Evolutionary conservation across 2,329 filamentous ascomycete genomes (phyloP), one percentile per base, ranked within the genome.

Genomic region (Dactylella cylindrospora): DNA sequence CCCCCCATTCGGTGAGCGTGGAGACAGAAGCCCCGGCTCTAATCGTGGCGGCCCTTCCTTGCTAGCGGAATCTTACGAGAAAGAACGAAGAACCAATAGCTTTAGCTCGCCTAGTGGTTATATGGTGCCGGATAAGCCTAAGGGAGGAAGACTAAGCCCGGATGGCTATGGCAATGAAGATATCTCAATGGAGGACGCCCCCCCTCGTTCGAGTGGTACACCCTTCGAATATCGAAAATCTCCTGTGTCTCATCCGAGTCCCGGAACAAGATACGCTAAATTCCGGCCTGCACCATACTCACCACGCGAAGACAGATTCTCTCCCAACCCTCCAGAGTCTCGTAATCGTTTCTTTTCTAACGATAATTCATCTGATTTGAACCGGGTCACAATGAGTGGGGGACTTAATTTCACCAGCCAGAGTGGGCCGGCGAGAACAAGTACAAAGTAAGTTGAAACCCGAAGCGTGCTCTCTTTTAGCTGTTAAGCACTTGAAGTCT

Each of bases 201-300:
- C 57, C 6, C 49, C 43, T 26, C 57, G 57, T 15, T 46, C 49
- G 12, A 36, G 17, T 4, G 49, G 57, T 5, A 36, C 52, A 28
- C 52, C 43, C n/a, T 62, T 54, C 17, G 57, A 62, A 28, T 62
- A 62, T 23, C 57, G 57, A 8, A 62, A 62, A 54, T 62, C 57
- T 8, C 57, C 57, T 17, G 57, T 44, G 12, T 41, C 57, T 3
- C 57, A 62, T 25, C 49, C 57, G n/a, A 62, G 57, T 26, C 57
- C 57, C 6, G 45, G 28, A 13, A 44, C 57, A 32, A 47, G 57
- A 39, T 50, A 54, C 20, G 49, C 57, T 8, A 62, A 62, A 36
- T 62, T 62, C 36, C 28, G 57, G 31, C 41, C 57, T 23, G 57
- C 49, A 3, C 57, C 57, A 12, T 62, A 62, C 35, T 62, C 57